Evolutionary conservation across 1,139 yeast genomes (phyloP), one percentile per base, ranked within the genome.

Genomic region (Geotrichum klebahnii): DNA sequence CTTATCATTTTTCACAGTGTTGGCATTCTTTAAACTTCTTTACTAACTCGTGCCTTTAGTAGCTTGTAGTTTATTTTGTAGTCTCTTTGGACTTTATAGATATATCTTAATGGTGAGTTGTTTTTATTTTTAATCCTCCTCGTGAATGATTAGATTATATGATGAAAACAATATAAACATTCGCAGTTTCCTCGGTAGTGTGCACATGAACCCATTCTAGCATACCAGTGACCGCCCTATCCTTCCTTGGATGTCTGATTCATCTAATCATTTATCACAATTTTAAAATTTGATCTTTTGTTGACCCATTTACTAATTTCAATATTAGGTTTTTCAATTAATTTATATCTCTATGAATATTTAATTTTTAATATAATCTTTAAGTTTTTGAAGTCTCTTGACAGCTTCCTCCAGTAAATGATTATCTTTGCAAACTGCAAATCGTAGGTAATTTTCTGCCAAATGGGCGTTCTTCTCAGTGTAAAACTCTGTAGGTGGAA

Each of bases 391-490:
- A 58, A 92, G 77, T 69, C 90, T 81, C 53, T 73, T 77, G 17
- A 84, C 95, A 0, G 97, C 97, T 58, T 84, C 88, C 57, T 80
- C 80, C 58, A 92, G 76, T 55, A 87, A 74, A 3, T 72, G 73
- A 64, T 92, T 95, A 61, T 85, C 96, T 71, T 92, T 92, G 74
- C 98, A 92, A 16, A 92, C 95, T 14, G 98, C 97, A 67, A 92
- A 90, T 65, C 98, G 80, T 55, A 92, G 73, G 65, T 89, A 80
- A 59, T 86, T 84, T 64, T 89, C 96, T 48, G 92, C 89, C 16
- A 82, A 79, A 53, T 79, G 75, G 29, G 86, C 90, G 54, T 79
- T 78, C 66, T 85, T 82, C 42, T 79, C 76, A 41, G 80, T 77
- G 63, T 87, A 81, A 64, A 92, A 92, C 67, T 90, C 98, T 3